Base-by-base conservation (phyloP, 371 early-diverging fungal genomes). In the Basidiobolus meristosporus region DNA sequence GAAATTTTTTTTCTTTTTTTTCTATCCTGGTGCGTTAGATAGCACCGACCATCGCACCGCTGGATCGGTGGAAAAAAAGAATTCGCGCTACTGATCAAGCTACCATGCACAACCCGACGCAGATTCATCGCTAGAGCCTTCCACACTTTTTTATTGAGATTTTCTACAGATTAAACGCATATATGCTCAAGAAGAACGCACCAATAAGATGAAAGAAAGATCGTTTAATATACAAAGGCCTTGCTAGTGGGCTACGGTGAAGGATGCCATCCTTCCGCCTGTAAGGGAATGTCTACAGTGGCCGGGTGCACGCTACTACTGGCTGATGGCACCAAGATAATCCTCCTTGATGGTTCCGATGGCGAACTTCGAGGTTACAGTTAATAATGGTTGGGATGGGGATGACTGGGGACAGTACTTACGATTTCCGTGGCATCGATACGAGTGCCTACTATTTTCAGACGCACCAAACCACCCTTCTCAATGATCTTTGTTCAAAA, bases 341-440 rank as follows among this genome's bases (percentile, higher is more conserved):
- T 96, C 96, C 56, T 92, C 92, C 57, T 87, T 89, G 54, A 96
- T 88, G 4, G 90, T 89, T 18, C 92, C 92, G 45, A 90, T 88
- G 14, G 90, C 90, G 62, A 79, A 79, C 80, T 75, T 46, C 29
- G 42, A 29, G 33, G 31, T 21, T 22, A 28, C 11, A 42, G 38
- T 32, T 33, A 18, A 45, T 34, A 28, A 29, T 36, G 39, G 22
- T 12, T 19, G 26, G 33, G 16, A 3, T 35, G 22, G 14, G 10
- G 30, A 40, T 36, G 47, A 40, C 21, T 22, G 7, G 30, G 20
- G 22, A 38, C 29, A 14, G 17, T 16, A 61, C 75, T 65, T 72
- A 84, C 86, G 49, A 97, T 90, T 56, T 90, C 90, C 0, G 79
- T 82, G 15, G 90, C 89, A 48, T 98, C 96, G 18, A 88, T 72